Conservation (phyloP, 2,329 filamentous ascomycete species). For the Sporothrix pseudoabietina region DNA sequence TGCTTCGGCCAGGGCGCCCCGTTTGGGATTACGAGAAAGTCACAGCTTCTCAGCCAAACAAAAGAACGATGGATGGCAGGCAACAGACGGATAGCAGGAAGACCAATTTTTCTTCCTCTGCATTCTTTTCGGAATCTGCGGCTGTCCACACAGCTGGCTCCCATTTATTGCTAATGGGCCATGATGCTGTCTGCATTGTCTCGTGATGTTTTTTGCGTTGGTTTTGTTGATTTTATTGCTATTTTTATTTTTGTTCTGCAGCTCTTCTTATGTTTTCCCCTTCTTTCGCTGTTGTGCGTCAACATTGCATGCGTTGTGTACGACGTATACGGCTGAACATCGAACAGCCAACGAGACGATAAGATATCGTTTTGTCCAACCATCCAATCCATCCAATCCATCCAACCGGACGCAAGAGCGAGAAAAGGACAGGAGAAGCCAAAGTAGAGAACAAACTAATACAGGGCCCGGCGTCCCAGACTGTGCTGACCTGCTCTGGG, state of each 20-base stretch:
- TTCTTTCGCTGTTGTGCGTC: background rate
- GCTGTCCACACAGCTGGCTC: conserved; percentile 3
- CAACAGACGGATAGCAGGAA: background rate
- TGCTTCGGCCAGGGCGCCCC: background rate
- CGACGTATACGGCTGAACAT: background rate
- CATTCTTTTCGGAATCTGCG: background rate
- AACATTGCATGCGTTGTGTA: background rate
- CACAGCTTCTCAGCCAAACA: background rate
- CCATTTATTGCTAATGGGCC: background rate
- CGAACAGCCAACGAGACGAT: background rate
- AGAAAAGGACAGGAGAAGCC: background rate
- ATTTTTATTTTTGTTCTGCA: background rate
- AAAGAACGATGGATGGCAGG: background rate
- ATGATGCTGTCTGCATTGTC: background rate
- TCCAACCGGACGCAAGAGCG: background rate
- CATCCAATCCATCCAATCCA: background rate
- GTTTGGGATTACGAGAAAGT: conserved; percentile 9
- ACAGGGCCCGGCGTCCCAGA: background rate
- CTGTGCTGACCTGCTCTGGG: background rate
- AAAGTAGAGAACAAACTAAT: background rate
- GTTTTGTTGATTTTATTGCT: background rate
- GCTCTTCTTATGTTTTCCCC: background rate
- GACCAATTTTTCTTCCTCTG: background rate
- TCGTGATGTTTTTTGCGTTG: background rate
- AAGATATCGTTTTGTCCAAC: background rate